phyloP scores from a whole-genome alignment of 2,329 filamentous ascomycete species.

The Didymella exigua region DNA sequence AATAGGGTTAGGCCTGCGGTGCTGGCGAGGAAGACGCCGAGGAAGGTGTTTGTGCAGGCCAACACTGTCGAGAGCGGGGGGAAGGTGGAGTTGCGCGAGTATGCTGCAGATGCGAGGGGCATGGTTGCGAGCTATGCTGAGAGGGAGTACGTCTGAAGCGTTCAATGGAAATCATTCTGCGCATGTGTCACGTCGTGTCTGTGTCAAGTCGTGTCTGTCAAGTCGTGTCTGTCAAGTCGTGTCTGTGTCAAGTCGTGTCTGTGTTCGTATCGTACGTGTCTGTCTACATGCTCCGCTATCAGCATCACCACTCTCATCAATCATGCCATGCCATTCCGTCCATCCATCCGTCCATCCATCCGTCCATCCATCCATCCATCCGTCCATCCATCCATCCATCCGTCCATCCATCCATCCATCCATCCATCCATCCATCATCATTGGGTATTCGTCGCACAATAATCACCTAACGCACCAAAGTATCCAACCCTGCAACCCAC shows the following conservation, averaged over 20 bases:
- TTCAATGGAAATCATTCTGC: too few species aligned
- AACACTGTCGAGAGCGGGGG: conserved; percentile 71
- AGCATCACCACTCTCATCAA: too few species aligned
- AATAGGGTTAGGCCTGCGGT: conserved; percentile 78
- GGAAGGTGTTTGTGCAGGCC: conserved; percentile 91
- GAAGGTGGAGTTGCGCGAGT: conserved; percentile 75
- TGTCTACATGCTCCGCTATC: background rate
- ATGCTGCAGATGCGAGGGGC: conserved; percentile 78
- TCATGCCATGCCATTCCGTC: background rate
- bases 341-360: too few species aligned
- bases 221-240: too few species aligned
- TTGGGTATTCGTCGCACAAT: background rate
- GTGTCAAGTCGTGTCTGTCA: too few species aligned
- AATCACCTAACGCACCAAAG: background rate
- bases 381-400: too few species aligned
- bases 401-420: too few species aligned
- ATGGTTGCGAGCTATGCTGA: conserved; percentile 58
- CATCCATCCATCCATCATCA: background rate
- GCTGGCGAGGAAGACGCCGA: conserved; percentile 76
- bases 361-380: too few species aligned
- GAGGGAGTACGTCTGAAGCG: conserved; percentile 41
- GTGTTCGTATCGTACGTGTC: background rate
- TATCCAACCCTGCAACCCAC: background rate
- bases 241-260: too few species aligned
- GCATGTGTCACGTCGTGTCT: too few species aligned